Conservation (phyloP, 202 grass and related monocot genomes). For the Bolboschoenoplectus hybrid region DNA sequence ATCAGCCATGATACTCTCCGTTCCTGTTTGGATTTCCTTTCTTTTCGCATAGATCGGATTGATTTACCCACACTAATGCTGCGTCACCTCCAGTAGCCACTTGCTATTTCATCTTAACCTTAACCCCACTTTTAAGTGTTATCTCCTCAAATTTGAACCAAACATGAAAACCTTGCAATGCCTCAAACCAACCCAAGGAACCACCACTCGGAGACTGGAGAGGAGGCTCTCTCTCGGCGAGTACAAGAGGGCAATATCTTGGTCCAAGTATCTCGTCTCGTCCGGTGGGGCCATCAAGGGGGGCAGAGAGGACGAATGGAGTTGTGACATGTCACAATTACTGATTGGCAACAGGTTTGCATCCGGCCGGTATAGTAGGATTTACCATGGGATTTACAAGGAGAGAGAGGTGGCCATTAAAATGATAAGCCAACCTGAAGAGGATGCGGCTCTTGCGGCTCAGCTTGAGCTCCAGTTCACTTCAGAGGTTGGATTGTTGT, state of each 20-base stretch:
- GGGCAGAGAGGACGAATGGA: constrained; percentile 77
- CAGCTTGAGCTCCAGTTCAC: constrained; percentile 88
- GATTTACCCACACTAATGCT: not conserved
- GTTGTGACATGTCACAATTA: constrained; percentile 92
- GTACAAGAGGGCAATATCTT: constrained; percentile 86
- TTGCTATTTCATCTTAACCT: not conserved
- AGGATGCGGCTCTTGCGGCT: constrained; percentile 72
- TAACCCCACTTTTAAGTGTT: not conserved
- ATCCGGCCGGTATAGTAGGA: constrained; percentile 79
- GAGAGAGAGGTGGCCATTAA: constrained; percentile 90
- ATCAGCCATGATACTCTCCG: not conserved
- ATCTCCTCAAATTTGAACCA: not conserved
- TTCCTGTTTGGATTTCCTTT: not conserved
- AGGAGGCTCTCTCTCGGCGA: constrained; percentile 84
- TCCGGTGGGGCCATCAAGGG: constrained; percentile 76
- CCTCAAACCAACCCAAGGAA: constrained; percentile 62
- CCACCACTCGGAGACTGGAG: constrained; percentile 49
- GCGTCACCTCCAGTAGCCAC: not conserved
- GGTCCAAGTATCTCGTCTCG: constrained; percentile 93
- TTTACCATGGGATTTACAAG: constrained; percentile 83
- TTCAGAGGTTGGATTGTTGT: constrained; percentile 82
- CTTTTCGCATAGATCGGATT: not conserved
- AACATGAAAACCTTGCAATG: constrained; percentile 80
- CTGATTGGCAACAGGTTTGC: constrained; percentile 78
- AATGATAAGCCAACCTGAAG: constrained; percentile 92